Base-by-base conservation (phyloP, 1,284 basidiomycete species). In the Somion occarium region DNA sequence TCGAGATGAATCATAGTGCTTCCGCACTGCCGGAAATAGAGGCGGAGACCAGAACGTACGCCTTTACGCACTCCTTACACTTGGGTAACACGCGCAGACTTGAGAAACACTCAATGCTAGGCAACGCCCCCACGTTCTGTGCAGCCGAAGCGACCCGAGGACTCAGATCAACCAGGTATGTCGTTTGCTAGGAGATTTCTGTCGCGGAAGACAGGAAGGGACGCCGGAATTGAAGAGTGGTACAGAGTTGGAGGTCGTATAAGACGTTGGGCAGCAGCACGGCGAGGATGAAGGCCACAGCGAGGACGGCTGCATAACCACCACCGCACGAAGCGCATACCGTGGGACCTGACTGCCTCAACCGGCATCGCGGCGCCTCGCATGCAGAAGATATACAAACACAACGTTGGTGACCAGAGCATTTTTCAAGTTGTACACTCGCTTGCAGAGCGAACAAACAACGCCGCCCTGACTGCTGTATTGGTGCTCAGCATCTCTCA, bases 1-100 rank as follows among this genome's bases (percentile, higher is more conserved):
- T 82, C 79, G 71, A 81, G 73, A 73, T 79, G 77, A 69, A 81
- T 76, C 79, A 81, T 80, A 62, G 59, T 46, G 55, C 25, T 41
- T 49, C 49, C 49, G 53, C 41, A 52, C 52, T 45, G 58, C 64
- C 64, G 56, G 61, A 64, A 59, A 59, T 59, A 61, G 59, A 61
- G 70, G 63, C 50, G 53, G 46, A 22, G 42, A 19, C 42, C 42
- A 56, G 52, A 59, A 53, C 53, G 52, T 57, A 58, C 20, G 38
- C 34, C 43, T 30, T 43, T 23, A 43, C 42, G 22, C 42, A 43
- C 7, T 23, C 42, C 20, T 34, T 34, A 7, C 30, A 11, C 9
- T 5, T 43, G 18, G 42, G 24, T 13, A 43, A 19, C 42, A 43
- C 42, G 42, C 42, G 42, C 42, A 43, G 42, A 34, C 15, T 22